A percentile compares a stretch with the other conserved stretches of the same genome.
These are phyloP conservation scores for Davidsoniella virescens DNA, from an alignment of 2,329 filamentous ascomycete species.

Conservation along the genomic window DNA sequence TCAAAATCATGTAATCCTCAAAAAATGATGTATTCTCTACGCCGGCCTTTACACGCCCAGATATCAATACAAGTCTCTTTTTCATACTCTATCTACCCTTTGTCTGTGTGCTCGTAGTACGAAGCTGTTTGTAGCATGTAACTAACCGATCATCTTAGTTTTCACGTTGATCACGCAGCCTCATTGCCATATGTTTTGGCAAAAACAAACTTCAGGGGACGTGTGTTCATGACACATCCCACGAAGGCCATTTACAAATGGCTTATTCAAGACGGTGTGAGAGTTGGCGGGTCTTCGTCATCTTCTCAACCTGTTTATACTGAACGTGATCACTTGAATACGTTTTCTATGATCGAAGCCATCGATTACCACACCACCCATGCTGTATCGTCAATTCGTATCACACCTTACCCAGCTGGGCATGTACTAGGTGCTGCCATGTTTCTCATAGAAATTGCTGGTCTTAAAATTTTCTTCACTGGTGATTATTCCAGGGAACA, in stretches of 20 bases:
- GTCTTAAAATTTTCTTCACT: slow-evolving; percentile 91
- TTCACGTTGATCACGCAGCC: slow-evolving; percentile 95
- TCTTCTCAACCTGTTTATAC: slow-evolving; percentile 72
- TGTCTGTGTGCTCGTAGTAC: slow-evolving; percentile 6
- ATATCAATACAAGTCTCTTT: slow-evolving; percentile 10
- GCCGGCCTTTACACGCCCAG: not conserved
- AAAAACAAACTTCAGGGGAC: slow-evolving; percentile 93
- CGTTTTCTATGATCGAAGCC: slow-evolving; percentile 85
- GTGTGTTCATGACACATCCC: slow-evolving; percentile 98
- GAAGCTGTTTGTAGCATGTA: not conserved
- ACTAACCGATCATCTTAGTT: slow-evolving; percentile 39
- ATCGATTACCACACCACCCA: slow-evolving; percentile 98
- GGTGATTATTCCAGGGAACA: slow-evolving; percentile 95
- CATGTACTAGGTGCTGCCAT: slow-evolving; percentile 97
- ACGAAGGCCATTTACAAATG: slow-evolving; percentile 99
- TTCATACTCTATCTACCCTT: not conserved
- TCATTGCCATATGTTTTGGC: slow-evolving; percentile 94
- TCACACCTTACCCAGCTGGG: slow-evolving; percentile 91
- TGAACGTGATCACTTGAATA: slow-evolving; percentile 86
- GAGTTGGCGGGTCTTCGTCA: slow-evolving; percentile 59
- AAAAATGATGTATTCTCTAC: not conserved
- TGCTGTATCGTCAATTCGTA: slow-evolving; percentile 87
- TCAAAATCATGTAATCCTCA: not conserved
- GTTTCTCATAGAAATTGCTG: slow-evolving; percentile 95
- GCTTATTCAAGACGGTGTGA: slow-evolving; percentile 93